Base-by-base conservation (phyloP, 2,329 filamentous ascomycete species). In the Clonostachys byssicola region DNA sequence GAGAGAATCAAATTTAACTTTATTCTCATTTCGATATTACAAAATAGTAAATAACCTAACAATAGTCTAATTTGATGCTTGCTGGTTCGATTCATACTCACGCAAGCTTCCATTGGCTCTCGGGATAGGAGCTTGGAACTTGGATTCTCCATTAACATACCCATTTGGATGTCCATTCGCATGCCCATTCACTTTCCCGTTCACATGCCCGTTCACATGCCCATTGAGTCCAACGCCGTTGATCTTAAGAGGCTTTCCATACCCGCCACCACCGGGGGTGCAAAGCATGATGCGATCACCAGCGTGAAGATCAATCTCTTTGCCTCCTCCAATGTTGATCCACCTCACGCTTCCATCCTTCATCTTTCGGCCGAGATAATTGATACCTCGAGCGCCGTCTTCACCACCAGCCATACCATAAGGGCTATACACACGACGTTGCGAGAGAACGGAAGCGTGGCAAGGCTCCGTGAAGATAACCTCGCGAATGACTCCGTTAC, bases 401-500 rank as follows among this genome's bases (percentile, higher is more conserved):
- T 79, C 80, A 2, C 86, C 86, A 1, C 86, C 86, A 33, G 78
- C 78, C 50, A 89, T 72, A 1, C 87, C 87, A 48, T 88, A 89
- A 0, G 89, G 89, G 47, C 80, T 77, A 55, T 87, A 85, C 0
- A 91, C 86, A 16, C 89, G 69, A 16, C 88, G 64, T 65, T 94
- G 88, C 17, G 81, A 86, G 12, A 92, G 66, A 40, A 94, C 92
- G 4, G 80, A 85, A 18, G 87, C 86, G 61, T 89, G 83, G 5
- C 92, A 78, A 0, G 85, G 83, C 34, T 86, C 82, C 3, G 86
- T 73, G 62, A 90, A 90, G 66, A 92, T 88, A 49, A 92, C 89
- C 52, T 92, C 88, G 3, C 88, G 67, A 1, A 89, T 70, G 1
- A 89, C 83, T 12, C 88, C 88, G 56, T 92, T 83, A 5, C 89